phyloP scores from a whole-genome alignment of 2,329 filamentous ascomycete species.

The Rugonectria rugulosa region DNA sequence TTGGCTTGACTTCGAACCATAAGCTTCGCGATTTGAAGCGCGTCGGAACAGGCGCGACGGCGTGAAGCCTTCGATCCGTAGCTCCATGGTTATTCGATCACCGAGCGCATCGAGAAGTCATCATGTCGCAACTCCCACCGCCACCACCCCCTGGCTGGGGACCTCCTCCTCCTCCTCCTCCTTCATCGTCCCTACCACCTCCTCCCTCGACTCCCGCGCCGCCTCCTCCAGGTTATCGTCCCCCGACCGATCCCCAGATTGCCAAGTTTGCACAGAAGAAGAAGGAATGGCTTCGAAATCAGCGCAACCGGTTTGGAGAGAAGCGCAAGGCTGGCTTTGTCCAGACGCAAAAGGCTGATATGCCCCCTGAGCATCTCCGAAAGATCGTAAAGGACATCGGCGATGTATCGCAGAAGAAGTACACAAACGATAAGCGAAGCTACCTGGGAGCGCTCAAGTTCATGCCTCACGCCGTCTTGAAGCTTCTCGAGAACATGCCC shows the following conservation, averaged over 20 bases:
- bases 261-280: constrained; percentile 99
- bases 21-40: constrained; percentile 34
- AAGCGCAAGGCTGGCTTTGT: constrained; percentile 97
- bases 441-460: constrained; percentile 98
- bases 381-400: constrained; percentile 99
- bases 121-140: constrained; percentile 62
- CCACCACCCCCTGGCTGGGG: constrained; percentile 67
- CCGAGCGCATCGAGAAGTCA: constrained; percentile 41
- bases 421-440: constrained; percentile 97
- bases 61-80: constrained; percentile 43
- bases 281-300: constrained; percentile 94
- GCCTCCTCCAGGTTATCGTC: constrained; percentile 85
- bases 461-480: constrained; percentile 98
- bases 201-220: constrained; percentile 68
- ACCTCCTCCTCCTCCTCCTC: constrained; percentile 64
- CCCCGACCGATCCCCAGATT: constrained; percentile 80
- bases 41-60: constrained; percentile 46
- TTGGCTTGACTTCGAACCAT: constrained; percentile 14
- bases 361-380: constrained; percentile 96
- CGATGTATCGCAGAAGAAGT: constrained; percentile 99
- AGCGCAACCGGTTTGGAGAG: constrained; percentile 93
- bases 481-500: constrained; percentile 98
- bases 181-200: constrained; percentile 63
- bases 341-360: constrained; percentile 97
- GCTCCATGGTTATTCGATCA: constrained; percentile 32